These are phyloP conservation scores for Spatholobus suberectus DNA, from an alignment of 306 rosid genomes.

Conservation along the genomic window DNA sequence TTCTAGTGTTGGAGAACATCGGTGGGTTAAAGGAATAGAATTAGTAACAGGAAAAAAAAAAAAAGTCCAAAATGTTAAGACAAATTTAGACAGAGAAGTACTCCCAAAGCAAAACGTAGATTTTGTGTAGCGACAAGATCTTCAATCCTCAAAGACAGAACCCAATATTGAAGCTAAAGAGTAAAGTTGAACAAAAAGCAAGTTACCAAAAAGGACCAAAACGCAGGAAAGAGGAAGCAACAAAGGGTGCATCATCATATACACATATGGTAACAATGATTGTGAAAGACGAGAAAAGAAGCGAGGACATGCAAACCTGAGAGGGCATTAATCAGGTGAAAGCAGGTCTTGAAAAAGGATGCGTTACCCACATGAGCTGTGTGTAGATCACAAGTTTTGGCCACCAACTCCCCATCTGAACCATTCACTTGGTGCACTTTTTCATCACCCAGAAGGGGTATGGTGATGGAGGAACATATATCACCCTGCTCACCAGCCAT, in stretches of 20 bases:
- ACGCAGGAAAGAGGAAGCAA: neutral
- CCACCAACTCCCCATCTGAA: neutral
- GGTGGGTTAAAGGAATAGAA: no score
- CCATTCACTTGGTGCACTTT: neutral
- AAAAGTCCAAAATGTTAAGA: neutral
- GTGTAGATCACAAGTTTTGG: neutral
- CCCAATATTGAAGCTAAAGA: neutral
- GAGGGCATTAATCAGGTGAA: constrained; percentile 48
- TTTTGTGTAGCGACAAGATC: neutral
- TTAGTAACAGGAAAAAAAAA: no score
- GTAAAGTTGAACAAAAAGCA: neutral
- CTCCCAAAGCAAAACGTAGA: neutral
- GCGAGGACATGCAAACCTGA: constrained; percentile 40
- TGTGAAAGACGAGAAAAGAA: neutral
- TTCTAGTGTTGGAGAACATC: neutral
- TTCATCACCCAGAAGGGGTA: constrained; percentile 37
- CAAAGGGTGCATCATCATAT: neutral
- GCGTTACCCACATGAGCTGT: constrained; percentile 11
- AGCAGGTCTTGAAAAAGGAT: constrained; percentile 46
- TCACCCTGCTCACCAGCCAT: constrained; percentile 29
- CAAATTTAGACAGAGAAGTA: neutral
- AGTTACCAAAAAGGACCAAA: neutral
- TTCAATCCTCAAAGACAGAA: neutral
- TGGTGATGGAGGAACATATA: neutral
- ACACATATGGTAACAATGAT: neutral